Conservation (phyloP, 2,329 filamentous ascomycete species). For the Botrytis paeoniae region DNA sequence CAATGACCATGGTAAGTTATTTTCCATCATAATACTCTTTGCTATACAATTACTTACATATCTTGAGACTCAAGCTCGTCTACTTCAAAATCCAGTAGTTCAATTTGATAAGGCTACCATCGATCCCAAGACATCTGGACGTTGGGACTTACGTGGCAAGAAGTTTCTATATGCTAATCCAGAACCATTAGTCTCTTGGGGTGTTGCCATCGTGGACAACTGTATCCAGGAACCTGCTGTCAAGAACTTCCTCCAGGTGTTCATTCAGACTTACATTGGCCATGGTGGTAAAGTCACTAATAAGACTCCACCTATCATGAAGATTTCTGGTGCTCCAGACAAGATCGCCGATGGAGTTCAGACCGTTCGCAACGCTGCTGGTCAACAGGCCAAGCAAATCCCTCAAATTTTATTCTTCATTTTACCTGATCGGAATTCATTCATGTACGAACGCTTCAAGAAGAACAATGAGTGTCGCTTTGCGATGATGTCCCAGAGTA, state of each 20-base stretch:
- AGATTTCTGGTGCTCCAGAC: not conserved
- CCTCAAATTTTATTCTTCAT: constrained; percentile 82
- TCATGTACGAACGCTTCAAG: constrained; percentile 82
- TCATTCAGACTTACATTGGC: constrained; percentile 56
- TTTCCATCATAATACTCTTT: not conserved
- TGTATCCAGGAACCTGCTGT: constrained; percentile 48
- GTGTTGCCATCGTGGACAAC: constrained; percentile 63
- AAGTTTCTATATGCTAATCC: constrained; percentile 69
- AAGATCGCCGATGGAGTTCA: constrained; percentile 24
- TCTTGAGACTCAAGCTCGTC: constrained; percentile 58
- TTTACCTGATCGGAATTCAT: constrained; percentile 66
- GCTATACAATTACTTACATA: constrained; percentile 21
- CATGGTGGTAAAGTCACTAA: constrained; percentile 59
- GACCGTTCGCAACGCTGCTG: constrained; percentile 23
- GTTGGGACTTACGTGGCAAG: constrained; percentile 84
- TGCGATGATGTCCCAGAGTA: constrained; percentile 72
- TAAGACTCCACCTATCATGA: constrained; percentile 44
- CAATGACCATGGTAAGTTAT: constrained; percentile 54
- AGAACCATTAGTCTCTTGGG: constrained; percentile 68
- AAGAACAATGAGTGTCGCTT: constrained; percentile 82
- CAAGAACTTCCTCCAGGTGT: constrained; percentile 55
- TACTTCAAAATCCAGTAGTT: constrained; percentile 70
- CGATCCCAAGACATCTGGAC: constrained; percentile 65
- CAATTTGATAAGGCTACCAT: constrained; percentile 51
- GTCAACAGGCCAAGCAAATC: constrained; percentile 21